Base-by-base conservation (phyloP, 257 asterid species). In the Nicotiana obtusifolia region DNA sequence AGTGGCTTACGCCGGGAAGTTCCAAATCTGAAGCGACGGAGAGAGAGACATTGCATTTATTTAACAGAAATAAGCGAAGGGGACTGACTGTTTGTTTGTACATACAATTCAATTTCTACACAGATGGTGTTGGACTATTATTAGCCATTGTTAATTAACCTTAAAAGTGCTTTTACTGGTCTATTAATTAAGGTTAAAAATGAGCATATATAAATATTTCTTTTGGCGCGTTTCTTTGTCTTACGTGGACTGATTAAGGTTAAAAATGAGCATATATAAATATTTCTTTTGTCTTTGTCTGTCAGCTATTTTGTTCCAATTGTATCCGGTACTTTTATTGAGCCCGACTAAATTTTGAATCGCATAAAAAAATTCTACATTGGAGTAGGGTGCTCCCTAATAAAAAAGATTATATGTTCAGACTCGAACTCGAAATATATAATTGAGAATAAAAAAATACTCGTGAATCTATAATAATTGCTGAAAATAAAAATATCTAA, bases 351-450 rank as follows among this genome's bases (percentile, higher is more conserved):
- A 35, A 35, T 35, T 0, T 1, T 1, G 9, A 41, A 41, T 41
- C 0, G 0, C 3, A 1, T 0, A 0, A 41, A 3, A 41, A 41
- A 41, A 1, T 8, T 0, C 2, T 41, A 7, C 0, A 41, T 41
- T 8, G 11, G 11, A 1, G 47, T 41, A 8, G 2, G 8, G 47
- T 41, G 3, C 3, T 41, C 11, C 0, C 8, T 35, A 5, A 6
- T 0, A 35, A 35, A 0, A 0, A 35, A 5, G 37, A 35, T 0
- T 35, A 0, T 0, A 6, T 6, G 0, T 2, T 0, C 9, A 6
- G 0, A 1, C 41, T 35, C 2, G 9, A 35, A 35, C 9, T 2
- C 7, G 41, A 35, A 7, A 0, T 37, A 9, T 41, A 41, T 41
- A 0, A 9, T 9, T 9, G 9, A 41, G 4, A 2, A 41, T 41